These are phyloP conservation scores for Pelagophyceae sp. DNA, from an alignment of 352 stramenopile species.

Conservation along the genomic window DNA sequence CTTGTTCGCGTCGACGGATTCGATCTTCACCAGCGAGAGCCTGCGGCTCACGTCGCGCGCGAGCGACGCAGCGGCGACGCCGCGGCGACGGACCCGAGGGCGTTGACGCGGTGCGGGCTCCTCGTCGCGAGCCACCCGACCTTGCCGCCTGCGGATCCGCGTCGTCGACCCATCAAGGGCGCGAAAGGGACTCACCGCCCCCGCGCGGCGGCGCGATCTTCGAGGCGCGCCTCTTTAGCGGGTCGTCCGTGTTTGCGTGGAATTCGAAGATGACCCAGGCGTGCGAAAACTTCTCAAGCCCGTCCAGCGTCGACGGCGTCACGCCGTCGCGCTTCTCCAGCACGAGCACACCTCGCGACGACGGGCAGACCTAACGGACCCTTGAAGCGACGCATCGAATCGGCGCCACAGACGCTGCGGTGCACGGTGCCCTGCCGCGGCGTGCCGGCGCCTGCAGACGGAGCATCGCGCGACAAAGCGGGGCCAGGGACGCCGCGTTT, in stretches of 20 bases:
- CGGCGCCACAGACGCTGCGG: too few species aligned
- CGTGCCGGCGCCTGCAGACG: too few species aligned
- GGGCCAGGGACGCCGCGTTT: too few species aligned
- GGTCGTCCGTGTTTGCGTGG: neutral
- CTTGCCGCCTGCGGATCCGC: too few species aligned
- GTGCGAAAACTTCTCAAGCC: neutral
- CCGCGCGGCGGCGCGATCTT: neutral
- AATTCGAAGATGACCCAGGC: constrained; percentile 2
- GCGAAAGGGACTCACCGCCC: too few species aligned
- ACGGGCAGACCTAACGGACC: neutral
- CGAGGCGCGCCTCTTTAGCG: neutral
- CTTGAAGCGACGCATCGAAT: too few species aligned
- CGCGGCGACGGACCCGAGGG: too few species aligned
- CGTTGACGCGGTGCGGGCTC: neutral
- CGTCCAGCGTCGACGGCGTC: neutral
- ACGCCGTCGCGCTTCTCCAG: neutral
- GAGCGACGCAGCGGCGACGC: too few species aligned
- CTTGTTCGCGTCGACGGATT: constrained; percentile 1
- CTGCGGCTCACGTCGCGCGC: too few species aligned
- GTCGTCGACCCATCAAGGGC: too few species aligned
- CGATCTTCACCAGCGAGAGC: neutral
- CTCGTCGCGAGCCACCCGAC: constrained; percentile 8
- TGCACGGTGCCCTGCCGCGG: too few species aligned
- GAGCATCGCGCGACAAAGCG: too few species aligned
- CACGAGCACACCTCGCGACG: neutral